Base-by-base conservation (phyloP, 1,284 basidiomycete genomes). In the Moesziomyces parantarcticus region DNA sequence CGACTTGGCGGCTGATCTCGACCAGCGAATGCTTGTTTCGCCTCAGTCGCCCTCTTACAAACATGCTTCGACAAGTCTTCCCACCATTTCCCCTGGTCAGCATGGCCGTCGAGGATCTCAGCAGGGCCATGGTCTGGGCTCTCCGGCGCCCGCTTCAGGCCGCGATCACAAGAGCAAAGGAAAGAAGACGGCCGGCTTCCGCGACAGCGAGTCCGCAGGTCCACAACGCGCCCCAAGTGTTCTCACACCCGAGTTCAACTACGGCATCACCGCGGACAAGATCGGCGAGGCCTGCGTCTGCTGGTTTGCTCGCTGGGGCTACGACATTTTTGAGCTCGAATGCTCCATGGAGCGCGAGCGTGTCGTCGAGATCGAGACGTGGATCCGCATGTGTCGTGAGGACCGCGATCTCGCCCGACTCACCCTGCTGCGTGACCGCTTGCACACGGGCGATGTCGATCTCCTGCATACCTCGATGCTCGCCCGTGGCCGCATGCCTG, bases 261-360 rank as follows among this genome's bases (percentile, higher is more conserved):
- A 79, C 26, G 94, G 94, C 22, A 87, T 89, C 22, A 87, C 92
- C 5, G 92, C 92, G 0, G 89, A 94, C 84, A 94, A 93, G 85
- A 92, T 97, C 66, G 94, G 94, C 25, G 93, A 96, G 84, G 91
- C 92, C 0, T 91, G 91, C 73, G 89, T 89, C 5, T 93, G 92
- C 83, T 97, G 94, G 93, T 87, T 96, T 13, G 88, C 90, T 0
- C 87, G 92, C 39, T 97, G 94, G 93, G 92, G 91, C 0, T 84
- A 85, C 20, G 93, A 96, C 81, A 87, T 95, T 58, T 87, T 96
- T 14, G 82, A 84, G 13, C 87, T 88, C 51, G 93, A 96, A 83
- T 86, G 89, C 66, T 84, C 85, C 36, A 79, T 65, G 82, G 71
- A 79, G 42, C 62, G 58, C 25, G 60, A 67, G 41, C 62, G 73